These are phyloP conservation scores for Yueomyces sp. DNA, from an alignment of 805 yeast genomes.

Conservation along the genomic window DNA sequence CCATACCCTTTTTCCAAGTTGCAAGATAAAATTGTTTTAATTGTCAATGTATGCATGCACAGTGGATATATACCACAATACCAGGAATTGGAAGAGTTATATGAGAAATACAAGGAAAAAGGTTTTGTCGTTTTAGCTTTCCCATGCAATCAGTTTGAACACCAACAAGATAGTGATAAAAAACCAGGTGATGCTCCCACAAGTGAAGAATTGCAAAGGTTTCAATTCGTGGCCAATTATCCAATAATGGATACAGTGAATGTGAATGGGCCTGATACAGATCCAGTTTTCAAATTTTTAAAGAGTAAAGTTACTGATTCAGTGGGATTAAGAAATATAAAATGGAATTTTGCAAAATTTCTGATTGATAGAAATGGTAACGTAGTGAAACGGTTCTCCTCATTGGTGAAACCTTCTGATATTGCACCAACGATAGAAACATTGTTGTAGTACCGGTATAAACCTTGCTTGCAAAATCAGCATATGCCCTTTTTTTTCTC, in stretches of 20 bases:
- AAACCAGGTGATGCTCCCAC: constrained; percentile 8
- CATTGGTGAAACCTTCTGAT: constrained; percentile 53
- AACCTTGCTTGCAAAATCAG: no score
- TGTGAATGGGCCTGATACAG: constrained; percentile 75
- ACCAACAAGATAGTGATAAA: constrained; percentile 37
- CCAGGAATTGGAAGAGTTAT: constrained; percentile 52
- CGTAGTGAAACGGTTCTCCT: constrained; percentile 48
- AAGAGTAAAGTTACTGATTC: constrained; percentile 47
- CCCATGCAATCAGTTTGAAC: constrained; percentile 85
- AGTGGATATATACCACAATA: constrained; percentile 73
- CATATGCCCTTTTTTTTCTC: no score
- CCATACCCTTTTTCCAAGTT: constrained; percentile 46
- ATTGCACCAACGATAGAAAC: constrained; percentile 47
- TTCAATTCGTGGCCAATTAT: constrained; percentile 69
- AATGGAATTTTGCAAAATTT: constrained; percentile 76
- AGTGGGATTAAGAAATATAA: constrained; percentile 56
- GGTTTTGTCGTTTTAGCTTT: constrained; percentile 67
- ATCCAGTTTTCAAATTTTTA: constrained; percentile 68
- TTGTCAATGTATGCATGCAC: constrained; percentile 83
- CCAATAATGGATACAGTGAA: constrained; percentile 78
- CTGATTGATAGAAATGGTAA: constrained; percentile 39
- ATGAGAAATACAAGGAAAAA: constrained; percentile 46
- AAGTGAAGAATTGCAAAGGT: neutral
- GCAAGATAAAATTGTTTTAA: constrained; percentile 66
- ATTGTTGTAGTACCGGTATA: constrained; percentile 24